Percentiles rank a stretch among this genome's conserved stretches.
phyloP scores from a whole-genome alignment of 768 basidiomycete species.

The Chalciporus pseudorubinellus region DNA sequence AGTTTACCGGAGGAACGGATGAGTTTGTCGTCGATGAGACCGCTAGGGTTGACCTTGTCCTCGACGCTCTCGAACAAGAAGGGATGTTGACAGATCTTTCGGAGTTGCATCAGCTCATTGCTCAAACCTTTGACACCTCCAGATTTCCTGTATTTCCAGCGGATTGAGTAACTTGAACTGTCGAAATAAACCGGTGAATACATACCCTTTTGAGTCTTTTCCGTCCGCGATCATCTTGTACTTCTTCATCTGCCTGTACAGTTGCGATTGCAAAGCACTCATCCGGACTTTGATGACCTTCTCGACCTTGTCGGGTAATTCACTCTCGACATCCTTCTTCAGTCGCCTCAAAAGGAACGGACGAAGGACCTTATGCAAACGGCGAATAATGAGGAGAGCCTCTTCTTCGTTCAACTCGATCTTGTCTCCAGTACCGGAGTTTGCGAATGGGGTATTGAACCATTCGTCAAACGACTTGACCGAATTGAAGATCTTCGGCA shows the following conservation, averaged over 20 bases:
- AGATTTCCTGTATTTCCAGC: constrained; percentile 47
- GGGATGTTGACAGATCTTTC: constrained; percentile 98
- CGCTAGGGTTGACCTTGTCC: constrained; percentile 84
- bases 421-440: constrained; percentile 96
- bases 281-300: constrained; percentile 96
- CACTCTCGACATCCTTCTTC: constrained; percentile 96
- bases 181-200: neutral
- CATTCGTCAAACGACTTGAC: constrained; percentile 99
- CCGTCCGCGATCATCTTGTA: constrained; percentile 95
- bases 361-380: constrained; percentile 91
- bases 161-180: constrained; percentile 2
- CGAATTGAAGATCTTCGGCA: constrained; percentile 96
- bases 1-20: constrained; percentile 90
- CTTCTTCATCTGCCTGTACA: constrained; percentile 98
- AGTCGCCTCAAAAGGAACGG: constrained; percentile 90
- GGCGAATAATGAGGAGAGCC: constrained; percentile 93
- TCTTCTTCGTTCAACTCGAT: constrained; percentile 99
- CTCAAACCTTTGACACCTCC: constrained; percentile 85
- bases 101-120: constrained; percentile 96
- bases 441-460: constrained; percentile 99
- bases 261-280: constrained; percentile 86
- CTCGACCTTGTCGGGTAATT: constrained; percentile 96
- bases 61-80: constrained; percentile 96
- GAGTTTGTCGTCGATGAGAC: constrained; percentile 80
- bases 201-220: constrained; percentile 71